Evolutionary conservation across 192 early-diverging fungal species (phyloP).

Genomic region (Podila verticillata): DNA sequence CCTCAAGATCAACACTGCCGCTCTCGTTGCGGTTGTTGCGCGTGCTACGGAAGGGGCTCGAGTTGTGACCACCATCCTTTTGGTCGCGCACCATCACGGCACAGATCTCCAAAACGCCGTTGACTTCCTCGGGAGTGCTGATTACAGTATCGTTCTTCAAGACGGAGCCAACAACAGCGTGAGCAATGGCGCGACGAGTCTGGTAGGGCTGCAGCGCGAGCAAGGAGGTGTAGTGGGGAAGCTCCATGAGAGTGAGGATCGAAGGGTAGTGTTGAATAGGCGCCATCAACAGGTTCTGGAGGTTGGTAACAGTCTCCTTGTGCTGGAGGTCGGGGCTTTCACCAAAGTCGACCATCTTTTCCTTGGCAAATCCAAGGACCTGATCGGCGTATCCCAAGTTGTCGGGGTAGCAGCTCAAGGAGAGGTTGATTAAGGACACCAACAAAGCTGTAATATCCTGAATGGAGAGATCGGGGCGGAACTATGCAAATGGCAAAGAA

Average conservation of each 20-base stretch:
- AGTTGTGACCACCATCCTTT: slow-evolving; percentile 68
- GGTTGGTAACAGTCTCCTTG: slow-evolving; percentile 73
- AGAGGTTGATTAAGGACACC: slow-evolving; percentile 88
- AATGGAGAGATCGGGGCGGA: slow-evolving; percentile 90
- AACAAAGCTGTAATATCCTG: slow-evolving; percentile 93
- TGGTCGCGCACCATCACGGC: slow-evolving; percentile 86
- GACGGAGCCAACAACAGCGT: slow-evolving; percentile 75
- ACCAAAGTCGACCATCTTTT: slow-evolving; percentile 69
- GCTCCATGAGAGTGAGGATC: slow-evolving; percentile 71
- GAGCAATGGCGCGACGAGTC: slow-evolving; percentile 85
- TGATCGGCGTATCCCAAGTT: slow-evolving; percentile 88
- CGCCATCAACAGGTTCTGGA: slow-evolving; percentile 84
- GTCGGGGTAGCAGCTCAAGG: slow-evolving; percentile 93
- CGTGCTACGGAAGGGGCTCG: slow-evolving; percentile 51
- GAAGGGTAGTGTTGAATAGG: slow-evolving; percentile 84
- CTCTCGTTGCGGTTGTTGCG: slow-evolving; percentile 43
- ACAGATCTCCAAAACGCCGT: slow-evolving; percentile 82
- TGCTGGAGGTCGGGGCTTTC: slow-evolving; percentile 76
- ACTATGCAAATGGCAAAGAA: slow-evolving; percentile 56
- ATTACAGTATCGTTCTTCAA: slow-evolving; percentile 77
- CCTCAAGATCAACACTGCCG: slow-evolving; percentile 79
- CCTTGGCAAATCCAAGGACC: slow-evolving; percentile 91
- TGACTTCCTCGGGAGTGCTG: slow-evolving; percentile 75
- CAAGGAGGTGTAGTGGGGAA: slow-evolving; percentile 85
- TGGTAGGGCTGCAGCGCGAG: slow-evolving; percentile 85